phyloP scores from a whole-genome alignment of 805 yeast genomes.

The Candida odintsovae region DNA sequence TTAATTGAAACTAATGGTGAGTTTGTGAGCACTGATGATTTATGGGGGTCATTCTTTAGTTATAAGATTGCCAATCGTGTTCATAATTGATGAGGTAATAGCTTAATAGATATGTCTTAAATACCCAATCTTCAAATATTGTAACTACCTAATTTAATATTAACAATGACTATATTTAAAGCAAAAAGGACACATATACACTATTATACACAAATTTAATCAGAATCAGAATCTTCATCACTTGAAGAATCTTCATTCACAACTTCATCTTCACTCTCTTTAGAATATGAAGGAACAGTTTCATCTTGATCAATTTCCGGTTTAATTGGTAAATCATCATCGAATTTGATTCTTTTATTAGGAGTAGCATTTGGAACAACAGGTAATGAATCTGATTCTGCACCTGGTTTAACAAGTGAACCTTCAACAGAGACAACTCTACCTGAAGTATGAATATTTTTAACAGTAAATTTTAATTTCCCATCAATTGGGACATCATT shows the following conservation, averaged over 20 bases:
- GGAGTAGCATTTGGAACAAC: constrained; percentile 30
- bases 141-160: no score
- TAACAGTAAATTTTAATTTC: constrained; percentile 69
- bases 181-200: neutral
- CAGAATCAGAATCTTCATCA: constrained; percentile 21
- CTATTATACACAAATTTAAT: constrained; percentile 4
- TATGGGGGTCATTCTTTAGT: constrained; percentile 58
- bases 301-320: constrained; percentile 24
- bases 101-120: no score
- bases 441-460: constrained; percentile 68
- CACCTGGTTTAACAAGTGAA: constrained; percentile 42
- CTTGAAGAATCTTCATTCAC: constrained; percentile 24
- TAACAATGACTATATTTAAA: neutral
- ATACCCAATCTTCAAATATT: no score
- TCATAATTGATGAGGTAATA: neutral
- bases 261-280: constrained; percentile 15
- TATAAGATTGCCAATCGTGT: constrained; percentile 6
- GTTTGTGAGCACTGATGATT: constrained; percentile 47
- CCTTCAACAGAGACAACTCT: constrained; percentile 85
- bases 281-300: constrained; percentile 10
- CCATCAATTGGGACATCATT: constrained; percentile 75
- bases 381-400: constrained; percentile 50
- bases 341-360: constrained; percentile 44
- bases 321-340: constrained; percentile 27
- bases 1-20: constrained; percentile 52